Evolutionary conservation across 2,329 filamentous ascomycete genomes (phyloP), one percentile per base, ranked within the genome.

Genomic region (Calonectria pseudoreteaudii): DNA sequence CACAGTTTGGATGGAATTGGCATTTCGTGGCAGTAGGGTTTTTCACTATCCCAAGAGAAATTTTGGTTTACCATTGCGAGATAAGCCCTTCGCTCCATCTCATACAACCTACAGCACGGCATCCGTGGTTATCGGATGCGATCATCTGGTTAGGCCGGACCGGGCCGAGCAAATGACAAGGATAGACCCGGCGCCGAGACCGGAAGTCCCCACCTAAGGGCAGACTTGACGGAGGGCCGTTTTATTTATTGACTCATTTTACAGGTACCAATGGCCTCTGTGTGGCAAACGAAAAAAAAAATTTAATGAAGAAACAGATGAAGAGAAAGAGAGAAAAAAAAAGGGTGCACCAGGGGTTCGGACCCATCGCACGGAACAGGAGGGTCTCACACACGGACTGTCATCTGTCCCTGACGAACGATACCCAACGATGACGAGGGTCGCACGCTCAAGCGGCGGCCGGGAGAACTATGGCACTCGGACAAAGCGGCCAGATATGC

Each of bases 161-260:
- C 78, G 78, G 76, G 76, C 78, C 78, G 78, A 77, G 70, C 49
- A 49, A 38, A 8, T 47, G 66, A 78, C 71, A 62, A 72, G 67
- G 64, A 67, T 75, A 44, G 73, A 56, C 62, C 66, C 76, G 72
- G 72, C 52, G 72, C 66, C 68, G 58, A 49, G 70, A 74, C 72
- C 69, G 73, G 66, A 64, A 16, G 71, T 72, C 71, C 72, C 73
- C 71, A 74, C 72, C 66, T 47, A 66, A 70, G 62, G 26, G 56
- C 9, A 16, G 14, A 16, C 56, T 16, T 9, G 16, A 34, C 56
- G 26, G 34, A 23, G 56, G 56, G 34, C 7, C 13, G n/a, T 28
- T 62, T 13, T 18, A 34, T 23, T 62, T 62, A 62, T 62, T 62
- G 34, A 28, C 56, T 62, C 56, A 62, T 62, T 62, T 62, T 41